These are phyloP conservation scores for Marasmius fiardii DNA, from an alignment of 1,284 basidiomycete genomes.

Conservation along the genomic window DNA sequence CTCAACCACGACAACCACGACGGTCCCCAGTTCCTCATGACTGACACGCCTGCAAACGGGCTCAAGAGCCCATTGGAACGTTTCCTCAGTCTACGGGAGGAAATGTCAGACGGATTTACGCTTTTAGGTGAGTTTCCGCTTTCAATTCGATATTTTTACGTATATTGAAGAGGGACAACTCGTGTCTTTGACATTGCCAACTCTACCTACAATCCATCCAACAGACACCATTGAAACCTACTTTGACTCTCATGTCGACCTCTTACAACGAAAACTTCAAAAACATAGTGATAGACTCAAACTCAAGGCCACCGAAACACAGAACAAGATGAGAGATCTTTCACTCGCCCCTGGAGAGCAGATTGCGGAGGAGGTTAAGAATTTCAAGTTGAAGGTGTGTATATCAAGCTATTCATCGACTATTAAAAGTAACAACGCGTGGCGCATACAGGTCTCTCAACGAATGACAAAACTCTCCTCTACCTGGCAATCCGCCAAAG, in stretches of 20 bases:
- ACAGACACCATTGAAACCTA: constrained; percentile 88
- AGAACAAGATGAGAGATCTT: constrained; percentile 60
- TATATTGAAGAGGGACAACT: no score
- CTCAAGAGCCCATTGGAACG: constrained; percentile 34
- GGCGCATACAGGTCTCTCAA: constrained; percentile 55
- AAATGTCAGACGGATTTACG: constrained; percentile 24
- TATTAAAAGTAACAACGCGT: constrained; percentile 1
- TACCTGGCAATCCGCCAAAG: constrained; percentile 88
- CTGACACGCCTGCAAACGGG: constrained; percentile 25
- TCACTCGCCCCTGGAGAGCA: constrained; percentile 70
- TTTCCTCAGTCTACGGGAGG: constrained; percentile 40
- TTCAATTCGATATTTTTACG: no score
- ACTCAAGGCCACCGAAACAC: constrained; percentile 66
- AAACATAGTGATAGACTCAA: constrained; percentile 84
- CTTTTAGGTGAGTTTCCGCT: constrained; percentile 6
- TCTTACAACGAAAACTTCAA: constrained; percentile 83
- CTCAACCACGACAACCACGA: constrained; percentile 15
- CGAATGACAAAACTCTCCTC: constrained; percentile 69
- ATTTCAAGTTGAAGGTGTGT: constrained; percentile 64
- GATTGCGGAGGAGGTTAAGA: constrained; percentile 81
- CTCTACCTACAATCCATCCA: no score
- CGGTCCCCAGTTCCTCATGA: no score
- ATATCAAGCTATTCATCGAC: neutral
- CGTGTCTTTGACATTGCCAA: no score
- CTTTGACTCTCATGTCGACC: constrained; percentile 87